phyloP scores from a whole-genome alignment of 2,329 filamentous ascomycete species.

The Remersonia thermophila region DNA sequence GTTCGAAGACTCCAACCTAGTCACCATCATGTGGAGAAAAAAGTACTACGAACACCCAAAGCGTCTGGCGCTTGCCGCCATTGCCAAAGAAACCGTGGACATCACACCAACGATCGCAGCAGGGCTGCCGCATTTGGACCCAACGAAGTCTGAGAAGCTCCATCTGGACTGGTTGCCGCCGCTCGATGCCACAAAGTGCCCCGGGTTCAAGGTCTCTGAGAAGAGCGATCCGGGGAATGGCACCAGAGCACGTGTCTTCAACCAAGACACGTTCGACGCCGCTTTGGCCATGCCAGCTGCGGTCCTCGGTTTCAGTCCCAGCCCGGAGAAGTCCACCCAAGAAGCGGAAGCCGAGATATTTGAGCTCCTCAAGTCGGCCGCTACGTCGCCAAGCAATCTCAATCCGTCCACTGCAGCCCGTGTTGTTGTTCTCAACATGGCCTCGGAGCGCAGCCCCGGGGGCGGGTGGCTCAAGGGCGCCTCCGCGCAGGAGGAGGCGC shows the following conservation, averaged over 20 bases:
- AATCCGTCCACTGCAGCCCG: constrained; percentile 3
- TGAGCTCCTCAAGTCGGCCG: background rate
- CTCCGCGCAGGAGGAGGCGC: constrained; percentile 55
- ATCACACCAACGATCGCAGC: constrained; percentile 4
- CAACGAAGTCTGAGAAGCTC: constrained; percentile 3
- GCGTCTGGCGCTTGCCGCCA: constrained; percentile 7
- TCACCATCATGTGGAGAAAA: constrained; percentile 6
- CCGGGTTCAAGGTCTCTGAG: constrained; percentile 3
- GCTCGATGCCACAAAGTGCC: constrained; percentile 9
- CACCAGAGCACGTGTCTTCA: constrained; percentile 8
- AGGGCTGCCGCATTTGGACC: constrained; percentile 3
- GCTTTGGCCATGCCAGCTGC: constrained; percentile 10
- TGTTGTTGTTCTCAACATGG: constrained; percentile 46
- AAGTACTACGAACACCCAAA: constrained; percentile 6
- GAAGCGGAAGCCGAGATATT: background rate
- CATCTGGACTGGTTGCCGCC: constrained; percentile 1
- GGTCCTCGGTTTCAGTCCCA: background rate
- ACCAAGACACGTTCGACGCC: constrained; percentile 11
- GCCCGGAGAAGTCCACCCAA: background rate
- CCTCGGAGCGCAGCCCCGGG: constrained; percentile 44
- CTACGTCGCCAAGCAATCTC: constrained; percentile 1
- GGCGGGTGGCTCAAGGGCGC: constrained; percentile 53
- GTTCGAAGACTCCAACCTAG: no score
- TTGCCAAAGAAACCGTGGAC: constrained; percentile 7
- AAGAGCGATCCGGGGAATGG: constrained; percentile 7